Base-by-base conservation (phyloP, 2,329 filamentous ascomycete genomes). In the Hansfordia pulvinata region DNA sequence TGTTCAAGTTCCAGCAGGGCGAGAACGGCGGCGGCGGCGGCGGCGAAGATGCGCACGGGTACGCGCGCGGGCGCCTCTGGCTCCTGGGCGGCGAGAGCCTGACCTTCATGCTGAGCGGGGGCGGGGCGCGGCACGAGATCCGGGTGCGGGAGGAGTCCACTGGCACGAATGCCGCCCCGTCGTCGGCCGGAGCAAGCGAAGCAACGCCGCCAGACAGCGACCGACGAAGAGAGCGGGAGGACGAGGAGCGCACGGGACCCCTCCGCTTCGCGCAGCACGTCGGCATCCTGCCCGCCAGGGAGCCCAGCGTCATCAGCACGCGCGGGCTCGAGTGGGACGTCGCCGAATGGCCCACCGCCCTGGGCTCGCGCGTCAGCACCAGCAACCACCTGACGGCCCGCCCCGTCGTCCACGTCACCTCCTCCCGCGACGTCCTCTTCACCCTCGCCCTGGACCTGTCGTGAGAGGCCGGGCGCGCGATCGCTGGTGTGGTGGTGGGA, bases 301-400 rank as follows among this genome's bases (percentile, higher is more conserved):
- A 76, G n/a, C 70, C 76, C 3, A 77, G 81, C 24, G 51, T 64
- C n/a, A 84, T 98, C 40, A 77, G 73, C 6, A 92, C 83, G 0
- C 55, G 60, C 10, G 90, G 90, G 0, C 58, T 96, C 12, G 76
- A 93, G 47, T 98, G 90, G 90, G 85, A 98, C 52, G 81, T 98
- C 2, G 47, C 62, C 32, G 60, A 83, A 33, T 93, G 88, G 85
- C 55, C 67, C 37, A 93, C 80, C 1, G 62, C 69, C 41, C 79
- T 90, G 46, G 79, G 80, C 6, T 76, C 73, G 1, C 64, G 67
- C 37, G 44, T 88, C 32, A 86, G 80, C 47, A 88, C 82, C 30
- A 90, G 81, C 50, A 90, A 90, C 50, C 77, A 84, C 41, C 69
- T 86, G 15, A 39, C 64, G 0, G 58, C 58, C 24, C 69, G 65